Percentiles rank a stretch among this genome's conserved stretches.
Conservation (phyloP, 78 protist genomes). For the Protostelium mycophagum region DNA sequence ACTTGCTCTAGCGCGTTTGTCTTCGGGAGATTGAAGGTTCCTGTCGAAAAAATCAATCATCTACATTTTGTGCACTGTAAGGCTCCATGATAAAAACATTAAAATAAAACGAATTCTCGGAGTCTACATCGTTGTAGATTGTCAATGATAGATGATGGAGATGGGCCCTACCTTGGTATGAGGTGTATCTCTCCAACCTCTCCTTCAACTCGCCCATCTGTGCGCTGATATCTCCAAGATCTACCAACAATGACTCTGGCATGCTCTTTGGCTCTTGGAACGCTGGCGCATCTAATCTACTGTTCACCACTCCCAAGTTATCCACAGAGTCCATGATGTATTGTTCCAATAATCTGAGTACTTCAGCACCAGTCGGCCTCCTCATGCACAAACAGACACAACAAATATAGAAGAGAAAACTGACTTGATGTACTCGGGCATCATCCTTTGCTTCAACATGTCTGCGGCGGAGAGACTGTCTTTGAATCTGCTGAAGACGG, state of each 20-base stretch:
- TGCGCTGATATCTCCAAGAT: background rate
- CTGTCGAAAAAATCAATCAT: too few species aligned
- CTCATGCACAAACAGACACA: too few species aligned
- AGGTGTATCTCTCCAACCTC: background rate
- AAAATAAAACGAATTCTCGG: too few species aligned
- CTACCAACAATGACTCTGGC: background rate
- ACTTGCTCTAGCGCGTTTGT: background rate
- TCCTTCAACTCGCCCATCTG: background rate
- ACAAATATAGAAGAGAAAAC: background rate
- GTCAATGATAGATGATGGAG: too few species aligned
- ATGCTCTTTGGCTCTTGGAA: background rate
- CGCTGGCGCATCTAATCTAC: background rate
- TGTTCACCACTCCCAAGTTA: background rate
- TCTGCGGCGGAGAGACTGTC: background rate
- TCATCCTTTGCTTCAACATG: background rate
- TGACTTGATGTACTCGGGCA: background rate
- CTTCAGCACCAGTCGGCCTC: background rate
- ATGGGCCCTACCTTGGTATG: background rate
- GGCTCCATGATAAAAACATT: too few species aligned
- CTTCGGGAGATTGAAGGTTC: background rate
- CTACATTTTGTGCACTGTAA: too few species aligned
- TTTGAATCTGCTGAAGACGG: background rate
- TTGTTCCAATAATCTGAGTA: background rate
- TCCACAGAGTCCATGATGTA: background rate
- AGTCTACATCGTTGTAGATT: background rate